Conservation (phyloP, 2,329 filamentous ascomycete genomes). For the Colletotrichum zoysiae region DNA sequence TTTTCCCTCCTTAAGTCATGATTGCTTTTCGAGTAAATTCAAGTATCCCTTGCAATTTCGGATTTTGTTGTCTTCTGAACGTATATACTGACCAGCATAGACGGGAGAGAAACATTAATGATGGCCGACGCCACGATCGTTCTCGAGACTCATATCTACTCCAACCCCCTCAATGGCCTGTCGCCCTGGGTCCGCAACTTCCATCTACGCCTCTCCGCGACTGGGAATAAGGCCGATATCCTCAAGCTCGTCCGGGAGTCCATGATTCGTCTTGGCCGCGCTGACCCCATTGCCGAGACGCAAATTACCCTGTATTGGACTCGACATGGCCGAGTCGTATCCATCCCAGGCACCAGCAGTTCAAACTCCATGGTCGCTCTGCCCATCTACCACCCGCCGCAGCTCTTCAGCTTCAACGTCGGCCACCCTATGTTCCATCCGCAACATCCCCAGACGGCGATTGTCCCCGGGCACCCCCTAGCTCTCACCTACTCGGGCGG, state of each 20-base stretch:
- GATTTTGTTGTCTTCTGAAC: fast-evolving
- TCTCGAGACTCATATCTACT: slow-evolving; percentile 33
- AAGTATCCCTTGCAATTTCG: too few relatives aligned
- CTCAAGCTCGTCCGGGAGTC: slow-evolving; percentile 22
- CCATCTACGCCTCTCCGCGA: slow-evolving; percentile 23
- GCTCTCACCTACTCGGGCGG: slow-evolving; percentile 28
- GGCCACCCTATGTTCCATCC: background rate
- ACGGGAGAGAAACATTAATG: background rate
- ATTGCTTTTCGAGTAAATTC: background rate
- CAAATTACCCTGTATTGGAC: slow-evolving; percentile 37
- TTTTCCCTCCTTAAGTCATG: background rate
- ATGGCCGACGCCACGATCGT: slow-evolving; percentile 21
- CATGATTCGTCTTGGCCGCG: slow-evolving; percentile 19
- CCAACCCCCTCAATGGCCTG: background rate
- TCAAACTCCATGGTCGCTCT: background rate
- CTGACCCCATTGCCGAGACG: slow-evolving; percentile 29
- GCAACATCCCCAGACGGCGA: background rate
- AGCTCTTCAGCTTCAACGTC: slow-evolving; percentile 8
- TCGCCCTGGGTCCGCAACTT: slow-evolving; percentile 18
- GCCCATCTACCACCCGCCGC: slow-evolving; percentile 11
- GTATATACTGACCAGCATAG: background rate
- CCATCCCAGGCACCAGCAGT: slow-evolving; percentile 7
- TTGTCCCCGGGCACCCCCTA: background rate
- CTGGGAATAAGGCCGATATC: slow-evolving; percentile 26
- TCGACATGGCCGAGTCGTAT: slow-evolving; percentile 19